phyloP scores from a whole-genome alignment of 2,329 filamentous ascomycete genomes.

The Tolypocladium capitatum region DNA sequence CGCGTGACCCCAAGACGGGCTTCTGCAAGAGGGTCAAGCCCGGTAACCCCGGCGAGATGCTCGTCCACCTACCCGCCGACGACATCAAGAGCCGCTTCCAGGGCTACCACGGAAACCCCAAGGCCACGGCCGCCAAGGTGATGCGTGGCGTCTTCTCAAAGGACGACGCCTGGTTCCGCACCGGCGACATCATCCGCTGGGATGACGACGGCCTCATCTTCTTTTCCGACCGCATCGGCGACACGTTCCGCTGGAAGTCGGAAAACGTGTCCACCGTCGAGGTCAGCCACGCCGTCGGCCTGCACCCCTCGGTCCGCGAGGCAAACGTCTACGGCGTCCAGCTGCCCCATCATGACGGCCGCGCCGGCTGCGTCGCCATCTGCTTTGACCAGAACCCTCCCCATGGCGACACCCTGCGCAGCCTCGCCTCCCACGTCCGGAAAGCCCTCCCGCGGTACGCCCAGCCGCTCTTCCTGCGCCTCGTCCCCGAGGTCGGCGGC shows the following conservation, averaged over 20 bases:
- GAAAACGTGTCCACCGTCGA: constrained; percentile 76
- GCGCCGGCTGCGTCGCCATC: constrained; percentile 69
- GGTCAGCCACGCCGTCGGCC: constrained; percentile 61
- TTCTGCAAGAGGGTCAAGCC: constrained; percentile 46
- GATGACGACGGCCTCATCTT: constrained; percentile 58
- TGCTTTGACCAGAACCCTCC: constrained; percentile 37
- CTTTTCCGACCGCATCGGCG: constrained; percentile 71
- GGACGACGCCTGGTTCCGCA: constrained; percentile 72
- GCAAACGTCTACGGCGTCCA: constrained; percentile 79
- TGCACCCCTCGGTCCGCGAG: constrained; percentile 54
- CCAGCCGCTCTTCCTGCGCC: constrained; percentile 62
- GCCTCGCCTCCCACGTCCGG: constrained; percentile 46
- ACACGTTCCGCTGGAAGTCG: constrained; percentile 70
- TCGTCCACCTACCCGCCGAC: constrained; percentile 54
- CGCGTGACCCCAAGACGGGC: constrained; percentile 54
- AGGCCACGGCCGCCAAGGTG: constrained; percentile 61
- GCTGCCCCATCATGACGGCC: constrained; percentile 68
- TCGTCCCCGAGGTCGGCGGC: constrained; percentile 42
- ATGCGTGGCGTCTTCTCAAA: constrained; percentile 58
- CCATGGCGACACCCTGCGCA: constrained; percentile 33
- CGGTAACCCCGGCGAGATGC: constrained; percentile 61
- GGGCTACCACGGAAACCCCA: constrained; percentile 66
- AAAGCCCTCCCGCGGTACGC: constrained; percentile 58
- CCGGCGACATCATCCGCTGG: constrained; percentile 67
- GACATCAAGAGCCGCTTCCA: constrained; percentile 57